Evolutionary conservation across 768 basidiomycete species (phyloP).

Genomic region (Collybia mongolica): DNA sequence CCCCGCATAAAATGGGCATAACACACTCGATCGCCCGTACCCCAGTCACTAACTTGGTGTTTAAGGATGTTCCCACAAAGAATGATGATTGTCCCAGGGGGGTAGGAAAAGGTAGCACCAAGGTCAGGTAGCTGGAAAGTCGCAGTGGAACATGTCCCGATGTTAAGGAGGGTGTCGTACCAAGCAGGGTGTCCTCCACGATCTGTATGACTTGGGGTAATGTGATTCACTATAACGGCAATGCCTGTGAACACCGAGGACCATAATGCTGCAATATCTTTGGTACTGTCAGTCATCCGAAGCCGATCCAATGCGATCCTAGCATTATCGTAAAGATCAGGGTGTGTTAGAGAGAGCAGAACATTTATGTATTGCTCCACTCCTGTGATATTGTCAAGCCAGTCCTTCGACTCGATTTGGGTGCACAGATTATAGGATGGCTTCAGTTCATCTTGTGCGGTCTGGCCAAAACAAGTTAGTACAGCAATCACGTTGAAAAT

Average conservation of each 20-base stretch:
- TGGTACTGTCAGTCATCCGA: too few species aligned
- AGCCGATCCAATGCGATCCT: too few species aligned
- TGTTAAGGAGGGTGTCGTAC: neutral
- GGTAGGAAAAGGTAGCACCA: neutral
- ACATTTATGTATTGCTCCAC: too few species aligned
- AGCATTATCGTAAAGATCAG: too few species aligned
- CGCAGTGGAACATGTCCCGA: neutral
- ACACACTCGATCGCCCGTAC: slow-evolving; percentile 2
- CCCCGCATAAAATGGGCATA: slow-evolving; percentile 2
- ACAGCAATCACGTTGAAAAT: too few species aligned
- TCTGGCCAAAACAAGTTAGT: too few species aligned
- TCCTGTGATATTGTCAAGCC: too few species aligned
- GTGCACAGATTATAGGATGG: too few species aligned
- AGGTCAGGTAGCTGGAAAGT: neutral
- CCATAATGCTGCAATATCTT: too few species aligned
- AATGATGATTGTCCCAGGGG: neutral
- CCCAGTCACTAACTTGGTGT: slow-evolving; percentile 4
- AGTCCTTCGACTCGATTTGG: too few species aligned
- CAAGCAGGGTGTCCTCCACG: neutral
- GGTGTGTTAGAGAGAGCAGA: too few species aligned
- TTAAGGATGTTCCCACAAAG: slow-evolving; percentile 1
- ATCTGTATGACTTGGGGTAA: neutral
- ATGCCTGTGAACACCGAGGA: neutral
- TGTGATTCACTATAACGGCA: neutral
- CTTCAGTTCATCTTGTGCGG: too few species aligned